Percentiles rank a stretch among this genome's conserved stretches.
phyloP scores from a whole-genome alignment of 306 rosid genomes.

The Begonia masoniana region DNA sequence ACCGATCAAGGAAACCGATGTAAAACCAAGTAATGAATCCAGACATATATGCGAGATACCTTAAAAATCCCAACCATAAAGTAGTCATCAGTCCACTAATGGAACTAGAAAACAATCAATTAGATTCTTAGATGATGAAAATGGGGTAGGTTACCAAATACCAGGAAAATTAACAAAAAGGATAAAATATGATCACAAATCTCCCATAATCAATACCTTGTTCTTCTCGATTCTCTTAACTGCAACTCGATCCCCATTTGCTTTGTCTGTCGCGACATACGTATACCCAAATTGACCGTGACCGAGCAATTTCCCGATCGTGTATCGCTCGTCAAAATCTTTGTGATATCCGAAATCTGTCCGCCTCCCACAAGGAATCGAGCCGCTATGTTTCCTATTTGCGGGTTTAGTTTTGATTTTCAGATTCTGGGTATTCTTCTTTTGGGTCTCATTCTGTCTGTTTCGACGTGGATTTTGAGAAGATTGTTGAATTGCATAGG shows the following conservation, averaged over 20 bases:
- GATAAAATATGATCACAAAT: not conserved
- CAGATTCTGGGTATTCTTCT: constrained; percentile 18
- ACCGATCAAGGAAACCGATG: no score
- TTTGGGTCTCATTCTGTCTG: constrained; percentile 21
- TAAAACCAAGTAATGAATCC: no score
- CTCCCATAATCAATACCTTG: constrained; percentile 44
- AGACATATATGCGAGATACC: no score
- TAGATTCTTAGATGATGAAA: no score
- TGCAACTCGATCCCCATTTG: constrained; percentile 87
- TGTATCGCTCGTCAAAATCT: constrained; percentile 44
- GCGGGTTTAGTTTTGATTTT: constrained; percentile 19
- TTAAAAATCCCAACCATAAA: no score
- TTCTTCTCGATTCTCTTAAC: constrained; percentile 82
- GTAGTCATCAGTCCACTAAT: no score
- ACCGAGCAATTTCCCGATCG: constrained; percentile 83
- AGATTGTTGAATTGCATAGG: constrained; percentile 10
- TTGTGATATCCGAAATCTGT: constrained; percentile 91
- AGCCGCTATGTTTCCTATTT: constrained; percentile 25
- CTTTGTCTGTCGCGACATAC: constrained; percentile 65
- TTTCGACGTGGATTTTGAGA: constrained; percentile 18
- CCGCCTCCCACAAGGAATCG: constrained; percentile 73
- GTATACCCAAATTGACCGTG: constrained; percentile 98
- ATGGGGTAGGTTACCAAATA: not conserved
- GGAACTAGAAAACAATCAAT: constrained; percentile 1
- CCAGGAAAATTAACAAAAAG: constrained; percentile 1